Evolutionary conservation across 129 eudicot genomes (phyloP).

Genomic region (Flaveria trinervia): DNA sequence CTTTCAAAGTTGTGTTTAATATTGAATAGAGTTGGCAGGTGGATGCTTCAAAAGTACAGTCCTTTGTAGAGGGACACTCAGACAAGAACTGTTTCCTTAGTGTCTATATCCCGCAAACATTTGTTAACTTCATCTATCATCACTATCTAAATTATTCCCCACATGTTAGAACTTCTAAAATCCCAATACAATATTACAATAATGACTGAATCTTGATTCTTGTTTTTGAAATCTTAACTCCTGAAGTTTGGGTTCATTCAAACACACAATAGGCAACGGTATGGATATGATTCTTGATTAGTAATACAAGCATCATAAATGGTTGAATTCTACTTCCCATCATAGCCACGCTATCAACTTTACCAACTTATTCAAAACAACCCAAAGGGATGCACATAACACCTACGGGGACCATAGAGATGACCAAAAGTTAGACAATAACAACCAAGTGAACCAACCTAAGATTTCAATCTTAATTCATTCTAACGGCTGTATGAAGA

Average conservation of each 20-base stretch:
- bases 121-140: conserved; percentile 23
- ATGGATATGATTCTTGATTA: not conserved
- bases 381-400: too few species aligned
- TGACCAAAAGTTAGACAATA: too few species aligned
- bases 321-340: not conserved
- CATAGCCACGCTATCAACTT: not conserved
- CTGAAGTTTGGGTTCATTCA: too few species aligned
- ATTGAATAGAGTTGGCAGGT: conserved; percentile 33
- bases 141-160: not conserved
- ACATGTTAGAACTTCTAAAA: not conserved
- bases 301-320: not conserved
- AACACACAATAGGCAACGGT: too few species aligned
- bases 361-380: too few species aligned
- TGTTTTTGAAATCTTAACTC: too few species aligned
- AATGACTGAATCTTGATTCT: not conserved
- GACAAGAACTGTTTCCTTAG: conserved; percentile 31
- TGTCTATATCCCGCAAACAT: conserved; percentile 28
- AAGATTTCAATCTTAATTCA: too few species aligned
- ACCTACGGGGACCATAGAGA: too few species aligned
- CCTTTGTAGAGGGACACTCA: conserved; percentile 12
- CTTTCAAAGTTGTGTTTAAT: conserved; percentile 16
- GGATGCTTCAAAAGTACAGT: conserved; percentile 28
- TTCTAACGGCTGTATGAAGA: too few species aligned
- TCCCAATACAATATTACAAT: not conserved
- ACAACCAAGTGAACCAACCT: too few species aligned